phyloP scores from a whole-genome alignment of 192 early-diverging fungal genomes.

The Oehlia diaphana region DNA sequence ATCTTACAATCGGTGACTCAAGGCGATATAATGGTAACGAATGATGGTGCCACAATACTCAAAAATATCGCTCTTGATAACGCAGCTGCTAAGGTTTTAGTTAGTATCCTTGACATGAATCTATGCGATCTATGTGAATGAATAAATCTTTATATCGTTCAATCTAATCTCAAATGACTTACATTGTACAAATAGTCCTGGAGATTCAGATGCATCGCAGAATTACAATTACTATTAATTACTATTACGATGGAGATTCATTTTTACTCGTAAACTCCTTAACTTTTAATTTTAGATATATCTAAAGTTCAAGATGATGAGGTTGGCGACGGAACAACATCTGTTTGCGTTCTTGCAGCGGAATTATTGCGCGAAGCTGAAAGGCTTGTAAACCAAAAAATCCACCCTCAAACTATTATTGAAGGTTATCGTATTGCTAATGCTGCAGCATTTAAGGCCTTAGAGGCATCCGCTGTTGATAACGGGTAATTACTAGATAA shows the following conservation, averaged over 20 bases:
- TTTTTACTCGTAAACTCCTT: neutral
- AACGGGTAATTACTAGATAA: constrained; percentile 25
- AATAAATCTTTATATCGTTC: neutral
- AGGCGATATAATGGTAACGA: constrained; percentile 90
- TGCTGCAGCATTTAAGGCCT: constrained; percentile 76
- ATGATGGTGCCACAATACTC: constrained; percentile 99
- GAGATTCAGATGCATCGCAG: too few species aligned
- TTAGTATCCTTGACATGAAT: constrained; percentile 48
- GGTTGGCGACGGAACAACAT: constrained; percentile 99
- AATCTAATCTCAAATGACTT: too few species aligned
- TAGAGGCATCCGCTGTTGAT: constrained; percentile 80
- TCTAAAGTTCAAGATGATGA: constrained; percentile 99
- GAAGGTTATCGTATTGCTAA: constrained; percentile 93
- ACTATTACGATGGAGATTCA: too few species aligned
- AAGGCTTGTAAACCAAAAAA: constrained; percentile 86
- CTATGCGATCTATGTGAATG: neutral
- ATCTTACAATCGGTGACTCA: constrained; percentile 91
- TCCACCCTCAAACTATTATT: constrained; percentile 97
- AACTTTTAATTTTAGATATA: constrained; percentile 56
- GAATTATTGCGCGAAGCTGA: constrained; percentile 95
- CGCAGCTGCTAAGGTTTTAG: constrained; percentile 95
- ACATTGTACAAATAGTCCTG: too few species aligned
- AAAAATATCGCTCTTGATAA: constrained; percentile 98
- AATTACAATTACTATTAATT: too few species aligned
- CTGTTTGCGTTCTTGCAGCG: constrained; percentile 95